Percentiles rank a stretch among this genome's conserved stretches.
phyloP scores from a whole-genome alignment of 2,329 filamentous ascomycete genomes.

The Aspergillus pseudoviridinutans region DNA sequence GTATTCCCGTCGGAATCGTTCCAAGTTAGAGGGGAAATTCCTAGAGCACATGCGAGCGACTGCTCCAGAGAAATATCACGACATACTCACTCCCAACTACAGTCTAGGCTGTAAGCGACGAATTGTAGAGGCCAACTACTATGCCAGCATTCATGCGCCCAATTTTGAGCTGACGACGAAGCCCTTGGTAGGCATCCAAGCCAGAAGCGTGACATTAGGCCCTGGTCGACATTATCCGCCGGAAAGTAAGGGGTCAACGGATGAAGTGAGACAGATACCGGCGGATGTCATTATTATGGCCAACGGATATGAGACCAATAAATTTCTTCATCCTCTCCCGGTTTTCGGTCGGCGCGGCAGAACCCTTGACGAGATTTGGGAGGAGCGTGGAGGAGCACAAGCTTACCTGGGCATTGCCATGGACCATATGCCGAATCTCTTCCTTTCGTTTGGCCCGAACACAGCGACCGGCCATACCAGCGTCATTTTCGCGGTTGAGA shows the following conservation, averaged over 20 bases:
- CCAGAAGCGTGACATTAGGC: neutral
- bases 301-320: slow-evolving; percentile 33
- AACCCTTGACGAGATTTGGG: slow-evolving; percentile 23
- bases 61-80: slow-evolving; percentile 17
- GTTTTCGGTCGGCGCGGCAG: slow-evolving; percentile 22
- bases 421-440: slow-evolving; percentile 63
- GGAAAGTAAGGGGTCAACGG: neutral
- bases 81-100: slow-evolving; percentile 14
- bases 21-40: slow-evolving; percentile 8
- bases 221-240: neutral
- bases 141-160: slow-evolving; percentile 2
- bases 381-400: slow-evolving; percentile 26
- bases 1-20: slow-evolving; percentile 13
- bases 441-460: slow-evolving; percentile 62
- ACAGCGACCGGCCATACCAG: slow-evolving; percentile 59
- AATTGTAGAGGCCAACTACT: slow-evolving; percentile 9
- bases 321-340: slow-evolving; percentile 34
- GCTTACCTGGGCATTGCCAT: slow-evolving; percentile 42
- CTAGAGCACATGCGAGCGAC: slow-evolving; percentile 16
- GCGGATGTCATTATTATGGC: slow-evolving; percentile 29
- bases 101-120: slow-evolving; percentile 9
- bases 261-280: slow-evolving; percentile 10
- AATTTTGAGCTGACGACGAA: slow-evolving; percentile 13
- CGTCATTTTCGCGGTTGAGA: slow-evolving; percentile 58
- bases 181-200: slow-evolving; percentile 1